phyloP scores from a whole-genome alignment of 768 basidiomycete genomes.

The Leccinum variicolor region DNA sequence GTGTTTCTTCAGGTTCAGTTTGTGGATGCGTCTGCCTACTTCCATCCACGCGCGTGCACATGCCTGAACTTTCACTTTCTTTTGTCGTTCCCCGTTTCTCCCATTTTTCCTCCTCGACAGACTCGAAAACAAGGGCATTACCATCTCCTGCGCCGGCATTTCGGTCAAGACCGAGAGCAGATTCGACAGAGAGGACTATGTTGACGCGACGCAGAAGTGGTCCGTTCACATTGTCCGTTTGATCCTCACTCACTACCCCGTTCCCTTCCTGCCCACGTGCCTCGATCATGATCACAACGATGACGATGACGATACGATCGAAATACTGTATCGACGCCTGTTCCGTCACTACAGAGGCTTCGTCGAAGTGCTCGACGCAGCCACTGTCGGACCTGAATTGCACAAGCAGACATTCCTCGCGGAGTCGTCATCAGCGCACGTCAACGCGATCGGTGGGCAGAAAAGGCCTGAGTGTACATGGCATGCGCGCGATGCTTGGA shows the following conservation, averaged over 20 bases:
- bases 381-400: slow-evolving; percentile 34
- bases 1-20: no score
- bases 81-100: neutral
- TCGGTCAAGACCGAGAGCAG: slow-evolving; percentile 61
- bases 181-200: slow-evolving; percentile 59
- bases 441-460: neutral
- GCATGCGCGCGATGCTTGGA: slow-evolving; percentile 2
- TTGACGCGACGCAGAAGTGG: slow-evolving; percentile 73
- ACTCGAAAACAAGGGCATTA: slow-evolving; percentile 53
- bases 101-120: neutral
- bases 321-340: neutral
- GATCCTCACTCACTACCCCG: neutral
- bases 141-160: slow-evolving; percentile 57
- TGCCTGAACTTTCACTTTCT: neutral
- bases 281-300: neutral
- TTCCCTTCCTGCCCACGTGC: neutral
- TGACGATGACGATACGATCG: neutral
- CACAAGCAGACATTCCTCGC: slow-evolving; percentile 8
- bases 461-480: neutral
- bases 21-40: neutral
- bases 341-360: slow-evolving; percentile 37
- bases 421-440: neutral
- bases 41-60: neutral
- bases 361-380: slow-evolving; percentile 47
- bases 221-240: neutral